Conservation (phyloP, 2,329 filamentous ascomycete species). For the Phaeosphaeria sp. region DNA sequence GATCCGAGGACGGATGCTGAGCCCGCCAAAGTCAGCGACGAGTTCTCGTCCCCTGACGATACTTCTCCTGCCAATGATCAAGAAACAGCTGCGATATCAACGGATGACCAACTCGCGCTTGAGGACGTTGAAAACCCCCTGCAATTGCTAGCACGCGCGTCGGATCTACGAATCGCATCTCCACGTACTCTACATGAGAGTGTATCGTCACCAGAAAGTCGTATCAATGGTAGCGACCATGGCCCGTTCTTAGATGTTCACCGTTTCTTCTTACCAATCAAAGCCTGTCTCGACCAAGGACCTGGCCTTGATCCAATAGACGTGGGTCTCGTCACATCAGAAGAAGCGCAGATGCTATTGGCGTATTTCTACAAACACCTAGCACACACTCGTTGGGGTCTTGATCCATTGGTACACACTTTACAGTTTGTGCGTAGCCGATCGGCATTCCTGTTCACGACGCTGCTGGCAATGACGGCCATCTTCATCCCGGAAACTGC, state of each 20-base stretch:
- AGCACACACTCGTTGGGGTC: conserved; percentile 76
- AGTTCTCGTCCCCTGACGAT: conserved; percentile 5
- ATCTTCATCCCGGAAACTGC: conserved; percentile 70
- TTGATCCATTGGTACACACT: conserved; percentile 72
- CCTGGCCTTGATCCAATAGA: conserved; percentile 72
- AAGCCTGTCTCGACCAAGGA: conserved; percentile 68
- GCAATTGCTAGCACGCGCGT: conserved; percentile 75
- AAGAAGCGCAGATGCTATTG: conserved; percentile 71
- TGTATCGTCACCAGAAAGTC: conserved; percentile 37
- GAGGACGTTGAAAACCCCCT: conserved; percentile 79
- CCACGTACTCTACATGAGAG: conserved; percentile 31
- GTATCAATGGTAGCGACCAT: conserved; percentile 39
- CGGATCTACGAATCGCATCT: conserved; percentile 67
- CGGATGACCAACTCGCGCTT: conserved; percentile 60
- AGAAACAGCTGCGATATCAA: conserved; percentile 37
- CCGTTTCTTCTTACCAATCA: conserved; percentile 71
- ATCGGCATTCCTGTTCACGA: conserved; percentile 75
- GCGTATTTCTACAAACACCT: conserved; percentile 73
- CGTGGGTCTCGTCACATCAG: conserved; percentile 70
- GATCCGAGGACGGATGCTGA: conserved; percentile 46
- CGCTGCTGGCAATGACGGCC: conserved; percentile 71
- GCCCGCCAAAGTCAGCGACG: conserved; percentile 1
- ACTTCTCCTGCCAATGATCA: conserved; percentile 9
- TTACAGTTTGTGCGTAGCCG: conserved; percentile 69
- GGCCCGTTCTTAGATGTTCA: conserved; percentile 60